Conservation (phyloP, 106 monocot genomes). For the Triglochin maritima region DNA sequence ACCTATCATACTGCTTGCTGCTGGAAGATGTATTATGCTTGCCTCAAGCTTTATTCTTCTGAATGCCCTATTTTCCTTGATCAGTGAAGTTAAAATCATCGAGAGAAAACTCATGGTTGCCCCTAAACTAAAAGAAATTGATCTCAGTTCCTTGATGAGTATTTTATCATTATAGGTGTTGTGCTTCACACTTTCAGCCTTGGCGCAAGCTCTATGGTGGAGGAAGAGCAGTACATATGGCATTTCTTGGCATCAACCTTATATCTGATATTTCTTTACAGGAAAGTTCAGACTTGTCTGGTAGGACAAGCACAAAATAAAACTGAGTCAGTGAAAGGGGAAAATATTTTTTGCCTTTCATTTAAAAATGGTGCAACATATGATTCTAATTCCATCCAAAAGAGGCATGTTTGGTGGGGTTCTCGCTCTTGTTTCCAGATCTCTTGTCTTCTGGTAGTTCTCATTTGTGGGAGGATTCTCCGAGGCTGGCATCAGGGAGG, state of each 20-base stretch:
- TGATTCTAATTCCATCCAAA: not conserved
- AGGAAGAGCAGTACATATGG: constrained; percentile 99
- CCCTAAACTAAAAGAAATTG: not conserved
- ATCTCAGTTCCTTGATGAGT: constrained; percentile 27
- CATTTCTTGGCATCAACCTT: constrained; percentile 75
- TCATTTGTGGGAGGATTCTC: constrained; percentile 65
- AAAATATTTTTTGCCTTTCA: constrained; percentile 2
- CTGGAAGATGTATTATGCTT: constrained; percentile 50
- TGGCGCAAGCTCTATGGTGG: constrained; percentile 83
- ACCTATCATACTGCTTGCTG: constrained; percentile 43
- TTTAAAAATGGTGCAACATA: constrained; percentile 3
- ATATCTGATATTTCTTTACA: constrained; percentile 60
- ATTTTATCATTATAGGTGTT: constrained; percentile 34
- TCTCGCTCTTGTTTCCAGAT: constrained; percentile 8
- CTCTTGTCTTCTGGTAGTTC: constrained; percentile 38
- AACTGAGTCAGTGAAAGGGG: not conserved
- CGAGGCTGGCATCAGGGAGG: constrained; percentile 98
- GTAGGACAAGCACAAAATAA: constrained; percentile 10
- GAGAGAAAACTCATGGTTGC: constrained; percentile 2
- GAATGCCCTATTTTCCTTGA: constrained; percentile 23
- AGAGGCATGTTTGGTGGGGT: not conserved
- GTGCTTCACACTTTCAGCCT: constrained; percentile 66
- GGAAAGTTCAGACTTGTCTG: constrained; percentile 17
- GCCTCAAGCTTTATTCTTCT: constrained; percentile 51
- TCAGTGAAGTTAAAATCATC: constrained; percentile 21